Evolutionary conservation across 805 yeast species (phyloP).

Genomic region (Osmozyma mogii): DNA sequence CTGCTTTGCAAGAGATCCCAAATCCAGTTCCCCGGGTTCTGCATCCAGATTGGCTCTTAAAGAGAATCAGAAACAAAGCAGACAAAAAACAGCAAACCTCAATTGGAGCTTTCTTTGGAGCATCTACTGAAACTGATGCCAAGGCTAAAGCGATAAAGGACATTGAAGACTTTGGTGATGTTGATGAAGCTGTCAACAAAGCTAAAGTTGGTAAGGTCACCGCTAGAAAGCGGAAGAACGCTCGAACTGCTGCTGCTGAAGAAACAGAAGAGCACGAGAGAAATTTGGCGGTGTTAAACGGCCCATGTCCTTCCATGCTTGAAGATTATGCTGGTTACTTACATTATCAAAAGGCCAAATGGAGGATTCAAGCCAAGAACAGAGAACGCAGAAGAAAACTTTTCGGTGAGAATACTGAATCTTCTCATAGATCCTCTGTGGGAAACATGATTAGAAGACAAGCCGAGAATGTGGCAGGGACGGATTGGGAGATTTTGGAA

Average conservation of each 20-base stretch:
- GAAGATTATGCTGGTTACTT: slow-evolving; percentile 65
- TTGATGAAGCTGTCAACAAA: slow-evolving; percentile 13
- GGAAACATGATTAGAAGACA: slow-evolving; percentile 66
- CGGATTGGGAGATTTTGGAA: slow-evolving; percentile 82
- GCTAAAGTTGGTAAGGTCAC: slow-evolving; percentile 40
- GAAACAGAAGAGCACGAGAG: slow-evolving; percentile 40
- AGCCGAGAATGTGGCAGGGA: slow-evolving; percentile 69
- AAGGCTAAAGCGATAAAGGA: slow-evolving; percentile 39
- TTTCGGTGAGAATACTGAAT: slow-evolving; percentile 59
- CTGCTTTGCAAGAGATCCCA: slow-evolving; percentile 78
- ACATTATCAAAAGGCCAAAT: slow-evolving; percentile 73
- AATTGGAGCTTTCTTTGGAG: slow-evolving; percentile 48
- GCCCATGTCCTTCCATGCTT: slow-evolving; percentile 56
- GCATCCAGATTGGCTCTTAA: slow-evolving; percentile 90
- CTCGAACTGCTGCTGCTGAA: slow-evolving; percentile 17
- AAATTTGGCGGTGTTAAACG: slow-evolving; percentile 39
- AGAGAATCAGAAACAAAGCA: slow-evolving; percentile 48
- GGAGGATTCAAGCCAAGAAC: slow-evolving; percentile 73
- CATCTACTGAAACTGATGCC: slow-evolving; percentile 34
- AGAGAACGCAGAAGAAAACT: slow-evolving; percentile 64
- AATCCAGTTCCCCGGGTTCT: slow-evolving; percentile 94
- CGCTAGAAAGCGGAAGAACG: slow-evolving; percentile 36
- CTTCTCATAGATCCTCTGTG: slow-evolving; percentile 51
- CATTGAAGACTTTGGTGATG: slow-evolving; percentile 63
- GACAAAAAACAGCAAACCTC: slow-evolving; percentile 70